Conservation (phyloP, 345 rosid genomes). For the Populus nigra region DNA sequence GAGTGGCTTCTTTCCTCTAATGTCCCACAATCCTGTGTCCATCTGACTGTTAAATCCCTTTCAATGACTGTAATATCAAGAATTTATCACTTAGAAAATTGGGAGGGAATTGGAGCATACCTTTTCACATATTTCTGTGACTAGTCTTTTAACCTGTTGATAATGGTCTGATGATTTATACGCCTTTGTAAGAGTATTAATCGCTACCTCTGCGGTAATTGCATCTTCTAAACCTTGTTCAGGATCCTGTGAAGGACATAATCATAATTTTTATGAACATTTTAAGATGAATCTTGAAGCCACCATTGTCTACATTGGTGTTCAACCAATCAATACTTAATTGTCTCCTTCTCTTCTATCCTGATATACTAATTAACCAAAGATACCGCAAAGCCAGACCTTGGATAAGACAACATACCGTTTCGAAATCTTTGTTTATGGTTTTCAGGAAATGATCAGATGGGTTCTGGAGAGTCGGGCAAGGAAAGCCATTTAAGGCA, state of each 20-base stretch:
- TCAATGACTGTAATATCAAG: neutral
- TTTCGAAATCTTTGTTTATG: slow-evolving; percentile 45
- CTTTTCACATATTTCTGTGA: slow-evolving; percentile 30
- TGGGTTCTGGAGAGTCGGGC: slow-evolving; percentile 41
- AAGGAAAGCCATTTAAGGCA: slow-evolving; percentile 48
- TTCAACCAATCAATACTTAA: neutral
- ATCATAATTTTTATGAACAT: neutral
- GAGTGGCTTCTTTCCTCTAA: slow-evolving; percentile 32
- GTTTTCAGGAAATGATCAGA: slow-evolving; percentile 50
- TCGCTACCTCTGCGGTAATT: slow-evolving; percentile 41
- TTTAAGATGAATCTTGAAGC: neutral
- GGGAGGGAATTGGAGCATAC: slow-evolving; percentile 7
- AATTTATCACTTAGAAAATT: neutral
- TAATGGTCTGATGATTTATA: slow-evolving; percentile 36
- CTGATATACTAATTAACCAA: neutral
- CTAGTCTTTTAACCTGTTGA: slow-evolving; percentile 27
- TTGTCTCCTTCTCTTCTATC: no score
- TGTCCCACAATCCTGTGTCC: slow-evolving; percentile 14
- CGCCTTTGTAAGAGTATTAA: slow-evolving; percentile 31
- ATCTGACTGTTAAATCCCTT: neutral
- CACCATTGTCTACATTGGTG: neutral
- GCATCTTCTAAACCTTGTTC: slow-evolving; percentile 34
- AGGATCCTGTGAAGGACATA: slow-evolving; percentile 30
- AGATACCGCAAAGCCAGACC: no score
- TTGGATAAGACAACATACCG: slow-evolving; percentile 17